Base-by-base conservation (phyloP, 1,284 basidiomycete genomes). In the Trametes polyzona region DNA sequence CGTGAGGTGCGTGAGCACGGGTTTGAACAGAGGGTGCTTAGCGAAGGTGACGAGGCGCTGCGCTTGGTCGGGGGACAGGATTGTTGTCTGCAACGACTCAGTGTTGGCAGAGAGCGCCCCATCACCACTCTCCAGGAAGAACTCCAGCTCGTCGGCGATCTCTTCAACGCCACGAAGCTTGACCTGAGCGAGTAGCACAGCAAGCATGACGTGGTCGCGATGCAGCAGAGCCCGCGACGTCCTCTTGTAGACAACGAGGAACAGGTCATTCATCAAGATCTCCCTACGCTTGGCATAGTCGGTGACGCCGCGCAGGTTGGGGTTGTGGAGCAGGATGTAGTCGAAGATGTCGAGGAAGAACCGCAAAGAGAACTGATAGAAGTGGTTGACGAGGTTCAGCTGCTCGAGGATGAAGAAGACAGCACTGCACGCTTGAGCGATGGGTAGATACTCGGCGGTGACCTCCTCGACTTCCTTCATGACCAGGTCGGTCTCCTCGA, bases 341-440 rank as follows among this genome's bases (percentile, higher is more conserved):
- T 98, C 94, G 75, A 99, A 99, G 67, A 99, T 96, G 71, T 98
- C 95, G 59, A 98, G 85, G 89, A 99, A 99, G 81, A 97, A 98
- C 39, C 84, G 88, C 49, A 99, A 83, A 1, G 96, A 98, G 81
- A 99, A 99, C 73, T 98, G 95, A 72, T 99, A 99, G 78, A 99
- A 99, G 76, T 98, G 96, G 69, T 97, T 95, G 76, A 98, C 86
- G 50, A 92, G 81, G 67, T 95, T 90, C 47, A 99, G 83, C 69
- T 98, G 96, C 70, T 98, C 96, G 61, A 99, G 81, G 53, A 97
- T 91, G 76, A 99, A 99, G 84, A 96, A 99, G 49, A 98, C 89
- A 2, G 95, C 89, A 70, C 95, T 97, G 81, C 96, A 98, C 1
- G 96, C 95, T 70, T 96, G 94, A 0, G 97, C 96, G 44, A 99